Base-by-base conservation (phyloP, 2,329 filamentous ascomycete species). In the Fusarium pseudonygamai region DNA sequence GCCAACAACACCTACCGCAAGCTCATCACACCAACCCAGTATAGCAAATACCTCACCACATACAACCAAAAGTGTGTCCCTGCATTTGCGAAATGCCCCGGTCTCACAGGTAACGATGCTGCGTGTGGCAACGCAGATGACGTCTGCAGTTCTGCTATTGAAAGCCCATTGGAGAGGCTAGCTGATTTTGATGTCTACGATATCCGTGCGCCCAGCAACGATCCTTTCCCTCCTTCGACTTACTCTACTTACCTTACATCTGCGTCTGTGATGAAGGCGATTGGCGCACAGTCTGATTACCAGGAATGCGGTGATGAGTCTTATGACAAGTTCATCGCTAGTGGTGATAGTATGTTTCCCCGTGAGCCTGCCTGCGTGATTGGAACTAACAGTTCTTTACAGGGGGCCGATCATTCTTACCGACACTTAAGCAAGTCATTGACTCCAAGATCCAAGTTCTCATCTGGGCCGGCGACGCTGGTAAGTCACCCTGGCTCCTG, bases 391-490 rank as follows among this genome's bases (percentile, higher is more conserved):
- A 3, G 0, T 0, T 3, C 32, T n/a, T 15, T 9, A 4, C 16
- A 83, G 82, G 82, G 49, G 77, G 82, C 1, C 83, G 85, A 13
- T 86, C 85, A 22, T 85, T 86, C 73, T 77, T 87, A 11, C 68
- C 79, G 2, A 80, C 81, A 1, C 77, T 89, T 5, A 82, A 83
- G 1, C 75, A 80, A 0, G 83, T 89, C 5, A 82, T 88, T 15
- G 77, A 85, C 58, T 83, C 83, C 3, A 86, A 85, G 3, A 83
- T 89, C 34, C 82, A 80, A 18, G 84, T 86, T 1, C 74, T 89
- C 1, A 79, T 89, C 52, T 90, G 87, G 87, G 86, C 87, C 0
- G 88, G 88, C 24, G 88, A 89, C 53, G 84, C 87, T 6, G 81
- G 81, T 81, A 67, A 71, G 76, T 71, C 13, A 37, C 16, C 15